These are phyloP conservation scores for Diutina sp. DNA, from an alignment of 1,139 yeast species.

Conservation along the genomic window DNA sequence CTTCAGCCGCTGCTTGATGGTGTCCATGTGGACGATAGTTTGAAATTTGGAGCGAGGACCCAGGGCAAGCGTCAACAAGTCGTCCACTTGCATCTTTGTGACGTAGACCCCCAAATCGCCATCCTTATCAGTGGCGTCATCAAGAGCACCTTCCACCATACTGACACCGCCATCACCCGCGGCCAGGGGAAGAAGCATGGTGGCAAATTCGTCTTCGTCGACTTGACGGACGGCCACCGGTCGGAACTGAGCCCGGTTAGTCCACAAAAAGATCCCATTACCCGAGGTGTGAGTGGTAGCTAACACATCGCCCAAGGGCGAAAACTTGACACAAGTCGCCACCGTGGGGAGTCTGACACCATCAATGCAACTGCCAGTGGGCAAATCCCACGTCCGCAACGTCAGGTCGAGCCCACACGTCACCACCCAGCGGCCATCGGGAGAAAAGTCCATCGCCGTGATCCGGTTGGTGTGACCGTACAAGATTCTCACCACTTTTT, in stretches of 20 bases:
- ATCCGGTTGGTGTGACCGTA: conserved; percentile 88
- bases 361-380: conserved; percentile 94
- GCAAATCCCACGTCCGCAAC: conserved; percentile 93
- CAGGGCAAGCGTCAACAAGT: conserved; percentile 59
- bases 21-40: conserved; percentile 70
- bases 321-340: conserved; percentile 67
- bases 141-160: conserved; percentile 67
- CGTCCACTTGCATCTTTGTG: conserved; percentile 55
- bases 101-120: conserved; percentile 28
- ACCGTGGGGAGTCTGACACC: conserved; percentile 71
- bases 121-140: conserved; percentile 16
- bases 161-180: conserved; percentile 74
- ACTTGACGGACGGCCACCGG: conserved; percentile 65
- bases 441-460: conserved; percentile 81
- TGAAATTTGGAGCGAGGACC: conserved; percentile 72
- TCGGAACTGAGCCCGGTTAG: conserved; percentile 75
- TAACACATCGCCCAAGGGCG: conserved; percentile 81
- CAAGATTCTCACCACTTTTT: conserved; percentile 71
- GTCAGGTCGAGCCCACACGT: conserved; percentile 80
- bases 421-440: conserved; percentile 93
- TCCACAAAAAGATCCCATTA: conserved; percentile 87
- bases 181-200: conserved; percentile 54
- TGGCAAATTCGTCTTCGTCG: conserved; percentile 59
- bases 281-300: conserved; percentile 92
- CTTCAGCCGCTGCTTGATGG: conserved; percentile 74